Conservation (phyloP, 2,329 filamentous ascomycete species). For the Orbilia quercus region DNA sequence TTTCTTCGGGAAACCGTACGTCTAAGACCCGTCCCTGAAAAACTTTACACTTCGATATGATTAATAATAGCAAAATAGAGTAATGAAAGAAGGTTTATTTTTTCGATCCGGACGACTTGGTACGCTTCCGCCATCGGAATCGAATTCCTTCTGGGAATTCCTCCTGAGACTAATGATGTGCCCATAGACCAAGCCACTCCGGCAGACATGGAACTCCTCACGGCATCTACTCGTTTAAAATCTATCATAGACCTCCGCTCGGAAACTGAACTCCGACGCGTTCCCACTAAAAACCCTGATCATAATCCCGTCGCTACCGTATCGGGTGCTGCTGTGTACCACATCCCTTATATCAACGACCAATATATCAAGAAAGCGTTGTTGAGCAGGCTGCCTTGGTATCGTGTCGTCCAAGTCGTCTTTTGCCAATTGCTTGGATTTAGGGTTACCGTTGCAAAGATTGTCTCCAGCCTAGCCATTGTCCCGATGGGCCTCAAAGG, state of each 20-base stretch:
- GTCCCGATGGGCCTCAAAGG: slow-evolving; percentile 76
- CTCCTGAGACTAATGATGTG: neutral
- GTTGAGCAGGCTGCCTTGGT: slow-evolving; percentile 27
- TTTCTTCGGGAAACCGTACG: slow-evolving; percentile 69
- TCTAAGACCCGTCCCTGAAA: slow-evolving; percentile 17
- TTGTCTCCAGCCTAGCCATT: slow-evolving; percentile 78
- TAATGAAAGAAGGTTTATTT: slow-evolving; percentile 72
- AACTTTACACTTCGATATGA: neutral
- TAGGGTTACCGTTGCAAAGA: slow-evolving; percentile 74
- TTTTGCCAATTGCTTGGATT: slow-evolving; percentile 74
- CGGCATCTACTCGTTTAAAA: slow-evolving; percentile 72
- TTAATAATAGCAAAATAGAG: slow-evolving; percentile 59
- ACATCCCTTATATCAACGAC: slow-evolving; percentile 30
- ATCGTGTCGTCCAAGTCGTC: slow-evolving; percentile 68
- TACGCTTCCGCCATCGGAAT: slow-evolving; percentile 59
- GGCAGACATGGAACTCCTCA: slow-evolving; percentile 72
- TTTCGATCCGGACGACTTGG: slow-evolving; percentile 76
- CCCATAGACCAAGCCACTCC: slow-evolving; percentile 75
- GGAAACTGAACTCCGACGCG: slow-evolving; percentile 66
- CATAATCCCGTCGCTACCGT: slow-evolving; percentile 71
- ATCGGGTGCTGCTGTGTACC: slow-evolving; percentile 26
- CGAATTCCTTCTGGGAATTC: too few relatives aligned
- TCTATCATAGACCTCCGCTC: slow-evolving; percentile 84
- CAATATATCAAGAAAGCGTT: slow-evolving; percentile 28
- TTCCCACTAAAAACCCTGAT: slow-evolving; percentile 37